These are phyloP conservation scores for Phytomonas francai DNA, from an alignment of 208 protist species.

Conservation along the genomic window DNA sequence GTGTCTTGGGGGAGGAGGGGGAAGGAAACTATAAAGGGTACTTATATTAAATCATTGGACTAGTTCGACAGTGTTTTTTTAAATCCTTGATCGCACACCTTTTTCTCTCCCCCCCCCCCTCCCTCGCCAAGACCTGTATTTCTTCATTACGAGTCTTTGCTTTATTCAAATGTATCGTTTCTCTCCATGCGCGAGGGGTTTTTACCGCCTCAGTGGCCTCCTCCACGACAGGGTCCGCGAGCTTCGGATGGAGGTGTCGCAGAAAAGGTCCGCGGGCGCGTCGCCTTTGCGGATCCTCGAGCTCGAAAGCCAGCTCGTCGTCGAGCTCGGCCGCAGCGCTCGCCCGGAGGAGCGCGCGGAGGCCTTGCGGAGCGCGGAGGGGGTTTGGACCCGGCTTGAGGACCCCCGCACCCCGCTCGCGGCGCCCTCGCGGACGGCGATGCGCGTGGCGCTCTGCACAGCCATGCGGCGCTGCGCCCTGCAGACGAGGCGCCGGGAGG, in stretches of 20 bases:
- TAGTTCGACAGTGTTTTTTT: background rate
- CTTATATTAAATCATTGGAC: background rate
- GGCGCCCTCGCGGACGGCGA: constrained; percentile 39
- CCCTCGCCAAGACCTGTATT: background rate
- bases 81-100: background rate
- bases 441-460: constrained; percentile 61
- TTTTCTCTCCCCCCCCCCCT: too few species aligned
- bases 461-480: constrained; percentile 73
- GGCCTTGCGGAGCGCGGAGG: constrained; percentile 54
- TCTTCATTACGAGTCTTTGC: background rate
- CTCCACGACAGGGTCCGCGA: constrained; percentile 15
- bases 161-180: too few species aligned
- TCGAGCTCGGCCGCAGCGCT: constrained; percentile 47
- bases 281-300: constrained; percentile 37
- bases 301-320: constrained; percentile 52
- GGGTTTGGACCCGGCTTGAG: constrained; percentile 59
- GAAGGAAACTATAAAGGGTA: background rate
- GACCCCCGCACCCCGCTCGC: constrained; percentile 33
- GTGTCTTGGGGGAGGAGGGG: too few species aligned
- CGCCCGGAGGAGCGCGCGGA: constrained; percentile 45
- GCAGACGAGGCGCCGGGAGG: constrained; percentile 19
- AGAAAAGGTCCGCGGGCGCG: constrained; percentile 10
- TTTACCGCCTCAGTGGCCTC: background rate
- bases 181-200: too few species aligned
- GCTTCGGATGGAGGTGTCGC: constrained; percentile 21